A percentile compares a stretch with the other conserved stretches of the same genome.
Evolutionary conservation across 306 rosid species (phyloP).

Genomic region (Ochetophila trinervis): DNA sequence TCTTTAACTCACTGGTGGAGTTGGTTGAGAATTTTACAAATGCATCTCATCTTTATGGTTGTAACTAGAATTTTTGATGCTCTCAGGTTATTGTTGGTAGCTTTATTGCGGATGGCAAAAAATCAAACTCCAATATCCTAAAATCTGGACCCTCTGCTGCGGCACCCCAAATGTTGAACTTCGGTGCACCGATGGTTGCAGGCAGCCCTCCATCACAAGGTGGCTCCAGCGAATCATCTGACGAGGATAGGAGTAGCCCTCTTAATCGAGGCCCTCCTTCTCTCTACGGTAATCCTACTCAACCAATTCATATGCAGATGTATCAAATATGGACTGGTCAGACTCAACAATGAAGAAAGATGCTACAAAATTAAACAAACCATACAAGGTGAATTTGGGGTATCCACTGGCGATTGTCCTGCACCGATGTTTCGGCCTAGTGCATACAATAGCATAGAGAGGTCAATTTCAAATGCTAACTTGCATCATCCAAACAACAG

Average conservation of each 20-base stretch:
- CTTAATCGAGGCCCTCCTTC: constrained; percentile 50
- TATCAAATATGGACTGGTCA: constrained; percentile 64
- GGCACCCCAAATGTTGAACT: constrained; percentile 52
- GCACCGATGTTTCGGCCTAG: constrained; percentile 26
- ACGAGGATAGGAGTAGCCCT: constrained; percentile 54
- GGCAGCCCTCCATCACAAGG: constrained; percentile 62
- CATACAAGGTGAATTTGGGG: constrained; percentile 27
- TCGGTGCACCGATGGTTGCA: constrained; percentile 45
- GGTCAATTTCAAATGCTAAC: constrained; percentile 37
- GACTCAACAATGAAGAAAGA: constrained; percentile 54
- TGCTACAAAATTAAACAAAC: constrained; percentile 8
- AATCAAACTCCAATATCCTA: constrained; percentile 36
- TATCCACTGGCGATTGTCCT: constrained; percentile 11
- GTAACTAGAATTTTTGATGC: constrained; percentile 10
- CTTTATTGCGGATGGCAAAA: constrained; percentile 55
- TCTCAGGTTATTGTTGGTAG: constrained; percentile 73
- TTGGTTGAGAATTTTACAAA: not conserved
- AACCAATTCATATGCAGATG: constrained; percentile 50
- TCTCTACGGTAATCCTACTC: constrained; percentile 40
- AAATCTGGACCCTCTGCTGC: constrained; percentile 49
- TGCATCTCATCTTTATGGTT: not conserved
- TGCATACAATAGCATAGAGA: not conserved
- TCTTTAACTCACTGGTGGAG: not conserved
- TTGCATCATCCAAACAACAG: constrained; percentile 23
- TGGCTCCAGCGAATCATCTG: constrained; percentile 65